Conservation (phyloP, 2,329 filamentous ascomycete genomes). For the Fusarium pilosicola region DNA sequence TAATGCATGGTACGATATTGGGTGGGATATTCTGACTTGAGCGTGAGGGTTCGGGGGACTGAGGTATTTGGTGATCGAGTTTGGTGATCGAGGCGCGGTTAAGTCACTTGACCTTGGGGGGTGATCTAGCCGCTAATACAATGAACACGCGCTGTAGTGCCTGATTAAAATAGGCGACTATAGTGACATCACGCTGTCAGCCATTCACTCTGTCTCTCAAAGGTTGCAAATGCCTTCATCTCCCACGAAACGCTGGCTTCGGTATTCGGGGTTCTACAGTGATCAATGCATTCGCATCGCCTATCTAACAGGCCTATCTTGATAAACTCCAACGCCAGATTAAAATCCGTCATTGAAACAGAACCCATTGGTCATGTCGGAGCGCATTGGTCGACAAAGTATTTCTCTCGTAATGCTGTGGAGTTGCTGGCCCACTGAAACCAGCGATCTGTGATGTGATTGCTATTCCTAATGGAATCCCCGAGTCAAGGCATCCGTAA, state of each 20-base stretch:
- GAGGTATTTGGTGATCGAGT: conserved; percentile 1
- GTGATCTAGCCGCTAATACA: not conserved
- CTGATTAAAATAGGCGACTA: not conserved
- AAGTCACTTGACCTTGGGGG: conserved; percentile 14
- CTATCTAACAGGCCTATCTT: conserved; percentile 36
- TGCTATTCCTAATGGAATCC: conserved; percentile 28
- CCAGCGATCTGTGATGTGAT: conserved; percentile 23
- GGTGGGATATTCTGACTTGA: not conserved
- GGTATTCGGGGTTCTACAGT: conserved; percentile 18
- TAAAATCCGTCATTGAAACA: conserved; percentile 36
- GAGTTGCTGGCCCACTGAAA: conserved; percentile 5
- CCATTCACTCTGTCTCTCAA: not conserved
- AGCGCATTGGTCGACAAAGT: not conserved
- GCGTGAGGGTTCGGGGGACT: not conserved
- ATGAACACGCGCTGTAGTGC: not conserved
- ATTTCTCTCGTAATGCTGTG: conserved; percentile 31
- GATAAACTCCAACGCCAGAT: not conserved
- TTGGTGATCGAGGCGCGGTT: conserved; percentile 13
- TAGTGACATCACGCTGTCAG: not conserved
- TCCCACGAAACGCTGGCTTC: conserved; percentile 1
- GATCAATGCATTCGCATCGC: conserved; percentile 25
- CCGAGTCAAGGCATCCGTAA: conserved; percentile 25
- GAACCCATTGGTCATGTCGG: conserved; percentile 26
- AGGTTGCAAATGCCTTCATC: not conserved
- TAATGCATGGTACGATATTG: conserved; percentile 14